Evolutionary conservation across 768 basidiomycete species (phyloP).

Genomic region (Phlegmacium glaucopus): DNA sequence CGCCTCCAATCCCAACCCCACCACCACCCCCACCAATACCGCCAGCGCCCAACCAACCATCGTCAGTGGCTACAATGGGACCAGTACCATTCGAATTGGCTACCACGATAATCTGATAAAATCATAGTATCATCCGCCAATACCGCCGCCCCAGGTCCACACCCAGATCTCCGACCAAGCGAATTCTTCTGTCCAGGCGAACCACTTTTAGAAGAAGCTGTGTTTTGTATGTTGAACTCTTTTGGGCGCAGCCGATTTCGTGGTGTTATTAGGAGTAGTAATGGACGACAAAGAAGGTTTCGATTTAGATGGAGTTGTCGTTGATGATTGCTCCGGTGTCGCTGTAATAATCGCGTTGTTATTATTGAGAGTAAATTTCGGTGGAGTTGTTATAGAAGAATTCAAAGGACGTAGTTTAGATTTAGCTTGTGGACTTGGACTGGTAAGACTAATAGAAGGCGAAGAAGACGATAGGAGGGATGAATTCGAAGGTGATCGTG

Average conservation of each 20-base stretch:
- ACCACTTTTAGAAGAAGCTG: no score
- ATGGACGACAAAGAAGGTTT: constrained; percentile 21
- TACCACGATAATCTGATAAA: constrained; percentile 4
- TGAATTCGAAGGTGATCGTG: no score
- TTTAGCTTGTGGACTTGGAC: no score
- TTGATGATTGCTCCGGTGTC: constrained; percentile 15
- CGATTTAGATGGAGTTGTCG: constrained; percentile 10
- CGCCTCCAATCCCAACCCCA: constrained; percentile 17
- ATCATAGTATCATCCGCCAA: constrained; percentile 10
- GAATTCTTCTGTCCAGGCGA: not conserved
- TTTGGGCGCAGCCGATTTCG: no score
- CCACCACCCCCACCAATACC: no score
- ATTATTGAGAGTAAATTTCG: constrained; percentile 22
- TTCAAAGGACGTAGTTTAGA: no score
- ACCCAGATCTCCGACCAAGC: not conserved
- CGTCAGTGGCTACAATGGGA: constrained; percentile 25
- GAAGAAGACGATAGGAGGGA: no score
- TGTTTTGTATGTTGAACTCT: no score
- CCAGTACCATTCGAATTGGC: constrained; percentile 16
- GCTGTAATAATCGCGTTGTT: constrained; percentile 9
- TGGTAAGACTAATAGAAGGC: no score
- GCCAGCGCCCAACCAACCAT: constrained; percentile 9
- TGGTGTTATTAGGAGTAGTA: no score
- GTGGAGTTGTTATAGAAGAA: no score
- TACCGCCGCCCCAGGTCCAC: no score